These are phyloP conservation scores for Colletotrichum kahawae DNA, from an alignment of 2,329 filamentous ascomycete species.

Conservation along the genomic window DNA sequence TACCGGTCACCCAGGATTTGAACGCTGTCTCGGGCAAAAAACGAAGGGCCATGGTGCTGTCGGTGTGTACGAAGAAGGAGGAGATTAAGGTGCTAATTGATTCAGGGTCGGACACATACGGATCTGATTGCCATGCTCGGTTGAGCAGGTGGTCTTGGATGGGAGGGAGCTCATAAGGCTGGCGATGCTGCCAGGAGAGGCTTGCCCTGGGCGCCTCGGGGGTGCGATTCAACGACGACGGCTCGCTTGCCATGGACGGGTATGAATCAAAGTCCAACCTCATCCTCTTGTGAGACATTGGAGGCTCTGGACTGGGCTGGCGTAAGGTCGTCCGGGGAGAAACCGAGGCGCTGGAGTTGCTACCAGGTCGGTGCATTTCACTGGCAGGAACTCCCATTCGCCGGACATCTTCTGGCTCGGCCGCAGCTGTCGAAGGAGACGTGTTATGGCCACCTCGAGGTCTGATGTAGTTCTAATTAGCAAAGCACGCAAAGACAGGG, in stretches of 20 bases:
- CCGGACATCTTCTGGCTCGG: constrained; percentile 52
- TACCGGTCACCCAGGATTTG: constrained; percentile 39
- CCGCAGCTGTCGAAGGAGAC: constrained; percentile 57
- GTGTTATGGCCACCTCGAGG: constrained; percentile 64
- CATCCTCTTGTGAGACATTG: constrained; percentile 51
- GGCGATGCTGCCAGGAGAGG: constrained; percentile 40
- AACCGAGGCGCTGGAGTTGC: constrained; percentile 51
- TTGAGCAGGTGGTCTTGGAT: constrained; percentile 54
- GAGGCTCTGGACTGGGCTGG: constrained; percentile 32
- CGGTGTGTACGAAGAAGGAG: constrained; percentile 47
- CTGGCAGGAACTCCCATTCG: constrained; percentile 37
- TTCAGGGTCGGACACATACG: constrained; percentile 49
- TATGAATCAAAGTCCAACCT: constrained; percentile 54
- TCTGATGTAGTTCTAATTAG: constrained; percentile 37
- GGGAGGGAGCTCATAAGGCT: constrained; percentile 45
- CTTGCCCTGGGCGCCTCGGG: constrained; percentile 42
- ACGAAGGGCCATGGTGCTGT: constrained; percentile 45
- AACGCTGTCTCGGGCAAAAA: constrained; percentile 47
- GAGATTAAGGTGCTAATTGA: constrained; percentile 42
- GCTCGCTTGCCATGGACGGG: constrained; percentile 34
- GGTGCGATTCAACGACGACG: constrained; percentile 35
- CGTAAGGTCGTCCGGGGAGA: constrained; percentile 49
- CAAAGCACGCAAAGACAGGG: background rate
- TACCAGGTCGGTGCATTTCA: constrained; percentile 45
- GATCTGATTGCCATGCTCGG: constrained; percentile 55